phyloP scores from a whole-genome alignment of 139 green algal species.

The Pseudopediastrum boryanum region DNA sequence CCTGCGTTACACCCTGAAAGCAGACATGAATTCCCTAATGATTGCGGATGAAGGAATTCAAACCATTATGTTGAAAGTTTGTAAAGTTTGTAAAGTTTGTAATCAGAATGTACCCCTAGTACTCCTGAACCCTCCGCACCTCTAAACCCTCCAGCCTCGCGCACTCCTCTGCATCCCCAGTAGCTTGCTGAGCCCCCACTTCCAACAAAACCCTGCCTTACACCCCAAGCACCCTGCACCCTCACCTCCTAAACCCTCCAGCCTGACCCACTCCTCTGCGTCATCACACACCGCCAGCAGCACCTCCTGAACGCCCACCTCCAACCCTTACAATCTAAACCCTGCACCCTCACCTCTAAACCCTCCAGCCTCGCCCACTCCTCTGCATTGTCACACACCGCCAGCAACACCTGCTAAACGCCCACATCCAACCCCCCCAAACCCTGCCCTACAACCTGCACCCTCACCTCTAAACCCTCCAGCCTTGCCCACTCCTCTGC shows the following conservation, averaged over 20 bases:
- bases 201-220: conserved; percentile 65
- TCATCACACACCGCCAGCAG: conserved; percentile 87
- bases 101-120: no score
- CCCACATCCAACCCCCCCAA: neutral
- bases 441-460: conserved; percentile 4
- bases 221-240: neutral
- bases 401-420: conserved; percentile 71
- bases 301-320: conserved; percentile 51
- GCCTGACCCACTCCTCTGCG: conserved; percentile 47
- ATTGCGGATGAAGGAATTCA: no score
- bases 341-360: conserved; percentile 16
- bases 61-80: no score
- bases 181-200: conserved; percentile 80
- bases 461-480: conserved; percentile 21
- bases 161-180: conserved; percentile 69
- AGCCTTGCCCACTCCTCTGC: conserved; percentile 50
- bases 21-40: no score
- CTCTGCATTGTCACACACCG: conserved; percentile 73
- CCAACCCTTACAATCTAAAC: neutral
- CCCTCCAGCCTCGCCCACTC: conserved; percentile 50
- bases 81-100: no score
- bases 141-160: conserved; percentile 32
- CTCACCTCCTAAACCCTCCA: conserved; percentile 29
- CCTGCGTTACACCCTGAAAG: no score
- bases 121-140: conserved; percentile 34